phyloP scores from a whole-genome alignment of 306 rosid species.

The Lablab purpureus region DNA sequence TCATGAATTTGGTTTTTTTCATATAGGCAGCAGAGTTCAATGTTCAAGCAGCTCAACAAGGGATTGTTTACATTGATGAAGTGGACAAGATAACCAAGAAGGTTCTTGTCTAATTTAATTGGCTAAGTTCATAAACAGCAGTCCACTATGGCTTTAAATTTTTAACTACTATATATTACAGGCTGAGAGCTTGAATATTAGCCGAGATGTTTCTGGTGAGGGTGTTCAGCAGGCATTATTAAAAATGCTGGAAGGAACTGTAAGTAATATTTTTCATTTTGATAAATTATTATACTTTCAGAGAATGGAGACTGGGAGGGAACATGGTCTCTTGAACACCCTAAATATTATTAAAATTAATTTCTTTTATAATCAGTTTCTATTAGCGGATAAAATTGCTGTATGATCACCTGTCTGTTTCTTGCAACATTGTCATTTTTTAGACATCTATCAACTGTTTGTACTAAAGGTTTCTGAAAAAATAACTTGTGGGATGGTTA shows the following conservation, averaged over 20 bases:
- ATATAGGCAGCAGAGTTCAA: conserved; percentile 86
- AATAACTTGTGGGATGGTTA: conserved; percentile 18
- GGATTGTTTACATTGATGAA: conserved; percentile 92
- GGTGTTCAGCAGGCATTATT: conserved; percentile 93
- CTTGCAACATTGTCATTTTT: conserved; percentile 20
- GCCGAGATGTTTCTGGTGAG: conserved; percentile 96
- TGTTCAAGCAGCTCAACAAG: conserved; percentile 96
- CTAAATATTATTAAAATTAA: not conserved
- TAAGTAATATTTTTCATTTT: conserved; percentile 49
- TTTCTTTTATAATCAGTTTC: not conserved
- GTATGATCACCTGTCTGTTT: not conserved
- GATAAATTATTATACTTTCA: not conserved
- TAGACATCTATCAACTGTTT: conserved; percentile 11
- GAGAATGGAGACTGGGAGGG: not conserved
- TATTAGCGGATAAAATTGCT: conserved; percentile 17
- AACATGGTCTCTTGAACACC: not conserved
- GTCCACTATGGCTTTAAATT: conserved; percentile 9
- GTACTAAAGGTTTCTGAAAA: conserved; percentile 29
- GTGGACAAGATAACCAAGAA: conserved; percentile 96
- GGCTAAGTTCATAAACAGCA: conserved; percentile 1
- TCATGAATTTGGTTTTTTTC: conserved; percentile 38
- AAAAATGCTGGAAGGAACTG: conserved; percentile 96
- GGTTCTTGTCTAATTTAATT: conserved; percentile 55
- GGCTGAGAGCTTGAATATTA: conserved; percentile 91
- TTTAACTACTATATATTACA: conserved; percentile 48